Base-by-base conservation (phyloP, 2,329 filamentous ascomycete species). In the Pseudocercospora fuligena region DNA sequence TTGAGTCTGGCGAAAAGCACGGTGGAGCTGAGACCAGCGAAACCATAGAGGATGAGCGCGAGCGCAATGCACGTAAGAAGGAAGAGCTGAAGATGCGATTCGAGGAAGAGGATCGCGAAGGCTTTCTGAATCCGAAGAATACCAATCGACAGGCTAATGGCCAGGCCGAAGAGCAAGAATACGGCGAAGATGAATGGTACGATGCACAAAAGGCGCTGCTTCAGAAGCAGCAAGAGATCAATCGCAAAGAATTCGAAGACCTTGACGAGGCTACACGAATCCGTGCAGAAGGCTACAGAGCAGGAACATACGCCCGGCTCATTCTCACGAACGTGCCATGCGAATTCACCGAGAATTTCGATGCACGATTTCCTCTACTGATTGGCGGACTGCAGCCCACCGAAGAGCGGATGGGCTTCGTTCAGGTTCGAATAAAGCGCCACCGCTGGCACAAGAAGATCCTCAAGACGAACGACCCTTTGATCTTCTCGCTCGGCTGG, bases 361-460 rank as follows among this genome's bases (percentile, higher is more conserved):
- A 92, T 75, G 87, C 94, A 14, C 89, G 89, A 60, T 91, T 89
- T 77, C 95, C 95, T 19, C 85, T 99, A 66, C 88, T 99, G 60
- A 86, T 98, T 33, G 95, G 95, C 60, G 96, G 95, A n/a, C 85
- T 99, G 46, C 91, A 93, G 11, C 87, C 95, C 7, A 97, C 94
- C 0, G 95, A 99, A 80, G 94, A 98, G 79, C 89, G 96, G 60
- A 97, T 97, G 78, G 96, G 95, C 8, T 98, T 92, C 77, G 90
- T 98, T 8, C 95, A 99, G 80, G 90, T 97, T 65, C 89, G 96
- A 60, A 97, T 99, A 84, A 99, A 99, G 86, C 88, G 93, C 62
- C 95, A 99, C 79, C 87, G 95, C 72, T 99, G 96, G 96, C 95
- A 99, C 83, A 97, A 97, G 87, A 97, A 95, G 84, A 98, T 98